Percentiles rank a stretch among this genome's conserved stretches.
Evolutionary conservation across 176 grass and related monocot genomes (phyloP).

Genomic region (Cenchrus purpureus): DNA sequence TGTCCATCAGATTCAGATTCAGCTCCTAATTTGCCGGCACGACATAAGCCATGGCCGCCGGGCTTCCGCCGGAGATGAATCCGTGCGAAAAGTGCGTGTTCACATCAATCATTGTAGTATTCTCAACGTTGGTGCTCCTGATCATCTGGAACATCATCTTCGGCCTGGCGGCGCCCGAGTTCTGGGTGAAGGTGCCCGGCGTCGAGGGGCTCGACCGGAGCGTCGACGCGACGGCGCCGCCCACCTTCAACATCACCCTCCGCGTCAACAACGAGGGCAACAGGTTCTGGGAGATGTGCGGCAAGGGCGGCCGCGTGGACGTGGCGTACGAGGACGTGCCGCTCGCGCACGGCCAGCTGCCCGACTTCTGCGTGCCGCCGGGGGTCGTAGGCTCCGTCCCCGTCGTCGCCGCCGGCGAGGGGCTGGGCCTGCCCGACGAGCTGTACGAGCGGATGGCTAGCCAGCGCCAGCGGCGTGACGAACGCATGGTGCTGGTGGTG

Average conservation of each 20-base stretch:
- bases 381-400: background rate
- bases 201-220: constrained; percentile 29
- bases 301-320: background rate
- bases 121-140: no score
- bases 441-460: no score
- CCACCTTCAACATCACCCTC: constrained; percentile 21
- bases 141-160: background rate
- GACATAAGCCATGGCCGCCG: background rate
- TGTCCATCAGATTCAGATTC: background rate
- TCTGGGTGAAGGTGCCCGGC: constrained; percentile 10
- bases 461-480: no score
- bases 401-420: background rate
- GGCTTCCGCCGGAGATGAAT: no score
- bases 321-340: constrained; percentile 35
- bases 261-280: constrained; percentile 10
- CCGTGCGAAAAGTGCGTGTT: no score
- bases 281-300: background rate
- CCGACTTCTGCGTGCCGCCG: constrained; percentile 1
- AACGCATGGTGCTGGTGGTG: no score
- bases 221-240: background rate
- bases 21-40: background rate
- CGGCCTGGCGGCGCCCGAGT: background rate
- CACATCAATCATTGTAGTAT: no score
- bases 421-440: constrained; percentile 3
- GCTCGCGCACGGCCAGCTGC: constrained; percentile 12